Conservation (phyloP, 768 basidiomycete genomes). For the Cyathus striatus region DNA sequence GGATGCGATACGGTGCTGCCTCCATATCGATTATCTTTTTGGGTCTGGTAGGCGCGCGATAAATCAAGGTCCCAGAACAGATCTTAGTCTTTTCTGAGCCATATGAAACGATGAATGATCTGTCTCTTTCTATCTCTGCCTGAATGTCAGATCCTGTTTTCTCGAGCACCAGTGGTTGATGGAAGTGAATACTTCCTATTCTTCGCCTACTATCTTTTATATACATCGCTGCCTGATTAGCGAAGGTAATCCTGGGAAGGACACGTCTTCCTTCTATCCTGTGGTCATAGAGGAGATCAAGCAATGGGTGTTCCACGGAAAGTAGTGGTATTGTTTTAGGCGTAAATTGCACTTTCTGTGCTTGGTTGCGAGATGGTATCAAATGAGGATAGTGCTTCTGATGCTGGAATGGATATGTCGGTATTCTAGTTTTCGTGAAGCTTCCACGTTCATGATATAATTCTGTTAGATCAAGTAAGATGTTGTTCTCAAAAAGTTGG, state of each 20-base stretch:
- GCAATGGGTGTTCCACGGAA: constrained; percentile 20
- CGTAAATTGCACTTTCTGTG: constrained; percentile 1
- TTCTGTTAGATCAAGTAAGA: constrained; percentile 16
- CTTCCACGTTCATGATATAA: constrained; percentile 18
- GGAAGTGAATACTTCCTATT: constrained; percentile 23
- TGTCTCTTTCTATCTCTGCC: constrained; percentile 14
- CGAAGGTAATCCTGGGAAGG: constrained; percentile 28
- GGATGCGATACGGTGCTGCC: background rate
- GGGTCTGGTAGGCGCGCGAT: background rate
- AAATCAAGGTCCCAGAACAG: constrained; percentile 20
- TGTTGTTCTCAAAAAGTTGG: constrained; percentile 19
- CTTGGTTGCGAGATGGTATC: constrained; percentile 17
- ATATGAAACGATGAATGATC: constrained; percentile 17
- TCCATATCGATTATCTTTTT: background rate
- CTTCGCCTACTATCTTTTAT: constrained; percentile 9
- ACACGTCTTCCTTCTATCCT: constrained; percentile 27
- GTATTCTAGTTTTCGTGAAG: constrained; percentile 19
- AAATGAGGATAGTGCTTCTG: constrained; percentile 24
- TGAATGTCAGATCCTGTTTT: constrained; percentile 15
- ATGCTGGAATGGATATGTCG: constrained; percentile 31
- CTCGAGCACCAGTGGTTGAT: constrained; percentile 21
- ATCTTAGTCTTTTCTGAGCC: constrained; percentile 14
- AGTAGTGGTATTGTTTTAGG: constrained; percentile 7
- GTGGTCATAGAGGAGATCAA: constrained; percentile 23
- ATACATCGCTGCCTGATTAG: constrained; percentile 21